Percentiles rank a stretch among this genome's conserved stretches.
phyloP scores from a whole-genome alignment of 2,329 filamentous ascomycete genomes.

The Penicillium sp. region DNA sequence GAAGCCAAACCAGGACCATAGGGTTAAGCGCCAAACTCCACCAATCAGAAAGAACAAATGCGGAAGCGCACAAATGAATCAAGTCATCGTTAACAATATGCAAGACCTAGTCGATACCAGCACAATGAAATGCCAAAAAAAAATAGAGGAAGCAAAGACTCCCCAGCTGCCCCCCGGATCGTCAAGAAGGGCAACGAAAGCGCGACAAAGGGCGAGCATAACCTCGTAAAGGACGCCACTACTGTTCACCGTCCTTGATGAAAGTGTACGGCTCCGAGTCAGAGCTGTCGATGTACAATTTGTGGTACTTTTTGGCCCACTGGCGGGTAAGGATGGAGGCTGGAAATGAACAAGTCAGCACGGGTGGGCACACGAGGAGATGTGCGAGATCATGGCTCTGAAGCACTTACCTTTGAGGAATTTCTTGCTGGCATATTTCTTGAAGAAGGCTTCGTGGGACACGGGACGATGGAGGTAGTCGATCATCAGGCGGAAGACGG shows the following conservation, averaged over 20 bases:
- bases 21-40: constrained; percentile 31
- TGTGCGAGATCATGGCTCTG: too few relatives aligned
- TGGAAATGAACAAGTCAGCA: constrained; percentile 36
- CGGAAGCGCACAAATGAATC: constrained; percentile 30
- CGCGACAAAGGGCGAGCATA: constrained; percentile 20
- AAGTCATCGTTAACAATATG: constrained; percentile 37
- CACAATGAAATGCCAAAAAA: constrained; percentile 38
- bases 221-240: constrained; percentile 21
- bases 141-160: constrained; percentile 31
- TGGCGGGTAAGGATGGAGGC: constrained; percentile 85
- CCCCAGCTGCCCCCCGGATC: constrained; percentile 23
- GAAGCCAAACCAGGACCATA: constrained; percentile 19
- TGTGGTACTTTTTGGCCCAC: constrained; percentile 79
- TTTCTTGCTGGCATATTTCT: constrained; percentile 99
- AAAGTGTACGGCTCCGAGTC: constrained; percentile 27
- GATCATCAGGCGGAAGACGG: constrained; percentile 88
- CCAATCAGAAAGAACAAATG: constrained; percentile 29
- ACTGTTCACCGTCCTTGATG: constrained; percentile 30
- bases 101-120: constrained; percentile 35
- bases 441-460: constrained; percentile 95
- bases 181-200: constrained; percentile 21
- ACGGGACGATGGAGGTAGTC: constrained; percentile 91
- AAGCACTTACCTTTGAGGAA: constrained; percentile 80
- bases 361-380: not conserved
- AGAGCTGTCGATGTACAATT: constrained; percentile 33